Conservation (phyloP, 2,329 filamentous ascomycete species). For the Penicillium italicum region DNA sequence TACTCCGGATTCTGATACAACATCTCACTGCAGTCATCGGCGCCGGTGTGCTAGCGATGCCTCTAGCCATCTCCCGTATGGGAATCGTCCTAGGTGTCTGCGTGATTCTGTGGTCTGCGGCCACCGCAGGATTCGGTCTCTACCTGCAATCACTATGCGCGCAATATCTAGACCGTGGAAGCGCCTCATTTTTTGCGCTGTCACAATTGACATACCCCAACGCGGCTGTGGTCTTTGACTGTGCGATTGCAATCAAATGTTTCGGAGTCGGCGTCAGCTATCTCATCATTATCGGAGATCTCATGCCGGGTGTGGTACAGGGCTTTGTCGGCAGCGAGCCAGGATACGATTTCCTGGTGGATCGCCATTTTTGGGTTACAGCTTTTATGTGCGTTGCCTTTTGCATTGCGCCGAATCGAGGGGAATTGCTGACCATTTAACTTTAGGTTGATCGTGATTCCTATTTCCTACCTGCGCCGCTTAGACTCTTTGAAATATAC, state of each 20-base stretch:
- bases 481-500: constrained; percentile 98
- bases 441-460: constrained; percentile 79
- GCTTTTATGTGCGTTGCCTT: constrained; percentile 69
- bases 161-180: constrained; percentile 84
- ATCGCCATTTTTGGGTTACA: constrained; percentile 96
- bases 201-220: constrained; percentile 97
- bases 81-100: constrained; percentile 80
- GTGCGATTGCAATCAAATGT: constrained; percentile 94
- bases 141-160: constrained; percentile 94
- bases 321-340: constrained; percentile 68
- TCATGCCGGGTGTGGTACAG: constrained; percentile 90
- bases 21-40: constrained; percentile 67
- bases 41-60: constrained; percentile 91
- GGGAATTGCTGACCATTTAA: background rate
- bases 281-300: constrained; percentile 95
- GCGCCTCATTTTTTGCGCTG: constrained; percentile 90
- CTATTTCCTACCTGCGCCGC: constrained; percentile 83
- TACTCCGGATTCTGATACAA: constrained; percentile 10
- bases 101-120: constrained; percentile 85
- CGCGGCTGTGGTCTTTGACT: constrained; percentile 90
- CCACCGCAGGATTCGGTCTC: constrained; percentile 85
- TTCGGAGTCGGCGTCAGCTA: constrained; percentile 97
- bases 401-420: background rate
- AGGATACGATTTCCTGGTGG: constrained; percentile 70
- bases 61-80: constrained; percentile 92